Base-by-base conservation (phyloP, 495 filamentous ascomycete genomes). In the Ascodesmis nigricans region DNA sequence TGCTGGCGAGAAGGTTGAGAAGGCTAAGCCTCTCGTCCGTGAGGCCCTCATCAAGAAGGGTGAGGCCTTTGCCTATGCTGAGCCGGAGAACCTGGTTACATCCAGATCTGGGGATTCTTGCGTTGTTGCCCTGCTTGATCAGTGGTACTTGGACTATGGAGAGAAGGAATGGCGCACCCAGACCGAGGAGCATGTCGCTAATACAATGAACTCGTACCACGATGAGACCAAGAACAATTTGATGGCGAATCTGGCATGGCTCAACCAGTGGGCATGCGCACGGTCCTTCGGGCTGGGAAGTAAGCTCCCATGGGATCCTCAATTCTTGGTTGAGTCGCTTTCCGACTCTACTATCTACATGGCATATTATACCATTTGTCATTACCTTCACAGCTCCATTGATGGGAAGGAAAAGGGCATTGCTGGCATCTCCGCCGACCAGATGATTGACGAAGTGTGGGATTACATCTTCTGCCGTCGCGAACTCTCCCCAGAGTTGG, bases 121-220 rank as follows among this genome's bases (percentile, higher is more conserved):
- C 54, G 76, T 87, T 23, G 87, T 84, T 36, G 84, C 84, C 5
- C 74, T 81, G 49, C 71, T 92, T 40, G 84, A 91, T 42, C 87
- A 97, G 54, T 97, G 84, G 78, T 97, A 83, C 56, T 57, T 95
- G 43, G 84, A 91, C 57, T 97, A 97, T 44, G 87, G 80, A 36
- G 80, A 82, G 62, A 72, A 77, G 31, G 60, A 68, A 31, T 92
- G 82, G 82, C 67, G 73, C 49, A 50, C 75, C 35, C 57, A 62
- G 14, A 75, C 78, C n/a, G 59, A 82, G 32, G 63, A 71, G 36
- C 66, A 78, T 42, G 71, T 95, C 31, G 63, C 67, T 31, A 65
- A 63, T 21, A 71, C 66, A 25, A 55, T 93, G 35, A 78, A 92
- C 50, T 73, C 78, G 19, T 92, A 72, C 53, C 61, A 66, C 9